These are phyloP conservation scores for Suhomyces bolitotheri DNA, from an alignment of 1,139 yeast species.

Conservation along the genomic window DNA sequence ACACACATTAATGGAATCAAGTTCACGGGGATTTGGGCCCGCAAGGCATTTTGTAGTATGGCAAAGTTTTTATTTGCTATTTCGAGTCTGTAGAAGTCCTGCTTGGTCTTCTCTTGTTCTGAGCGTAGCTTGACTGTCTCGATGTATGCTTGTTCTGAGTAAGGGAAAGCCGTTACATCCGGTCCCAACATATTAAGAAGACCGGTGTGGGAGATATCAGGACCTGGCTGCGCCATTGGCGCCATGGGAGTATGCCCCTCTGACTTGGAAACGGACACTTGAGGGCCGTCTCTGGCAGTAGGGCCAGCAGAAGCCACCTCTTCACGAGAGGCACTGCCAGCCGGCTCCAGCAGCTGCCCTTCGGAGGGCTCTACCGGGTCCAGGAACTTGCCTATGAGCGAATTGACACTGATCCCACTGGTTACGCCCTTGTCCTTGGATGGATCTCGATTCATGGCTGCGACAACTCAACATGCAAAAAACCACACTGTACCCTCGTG, in stretches of 20 bases:
- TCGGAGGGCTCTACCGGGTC: slow-evolving; percentile 3
- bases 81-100: slow-evolving; percentile 73
- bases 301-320: not conserved
- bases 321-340: not conserved
- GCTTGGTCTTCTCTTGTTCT: slow-evolving; percentile 84
- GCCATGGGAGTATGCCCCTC: slow-evolving; percentile 4
- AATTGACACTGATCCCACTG: slow-evolving; percentile 18
- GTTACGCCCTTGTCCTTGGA: slow-evolving; percentile 6
- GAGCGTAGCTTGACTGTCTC: slow-evolving; percentile 64
- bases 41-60: slow-evolving; percentile 60
- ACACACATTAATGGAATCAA: slow-evolving; percentile 67
- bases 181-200: slow-evolving; percentile 52
- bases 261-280: slow-evolving; percentile 2
- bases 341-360: too few relatives aligned
- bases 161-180: slow-evolving; percentile 54
- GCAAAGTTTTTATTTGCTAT: slow-evolving; percentile 59
- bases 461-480: not conserved
- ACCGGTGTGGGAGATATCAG: slow-evolving; percentile 18
- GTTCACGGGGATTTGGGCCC: slow-evolving; percentile 64
- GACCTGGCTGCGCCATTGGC: slow-evolving; percentile 1
- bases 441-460: slow-evolving; percentile 9
- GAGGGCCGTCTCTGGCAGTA: not conserved
- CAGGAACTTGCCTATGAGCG: slow-evolving; percentile 18
- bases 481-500: not conserved
- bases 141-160: slow-evolving; percentile 60